phyloP scores from a whole-genome alignment of 208 protist genomes.

The Trypanosoma lewisi region DNA sequence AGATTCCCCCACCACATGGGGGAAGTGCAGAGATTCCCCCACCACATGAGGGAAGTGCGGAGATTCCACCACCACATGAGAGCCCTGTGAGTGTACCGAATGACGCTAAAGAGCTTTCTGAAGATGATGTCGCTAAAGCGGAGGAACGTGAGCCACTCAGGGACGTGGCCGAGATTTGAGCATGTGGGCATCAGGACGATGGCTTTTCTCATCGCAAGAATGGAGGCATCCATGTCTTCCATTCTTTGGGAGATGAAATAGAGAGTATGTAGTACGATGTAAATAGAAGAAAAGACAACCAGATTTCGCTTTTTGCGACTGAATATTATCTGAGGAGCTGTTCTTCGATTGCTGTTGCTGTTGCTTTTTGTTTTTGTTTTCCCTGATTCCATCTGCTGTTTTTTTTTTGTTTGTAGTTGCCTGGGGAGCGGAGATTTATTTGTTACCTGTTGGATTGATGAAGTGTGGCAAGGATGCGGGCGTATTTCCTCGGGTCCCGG shows the following conservation, averaged over 20 bases:
- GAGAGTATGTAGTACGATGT: conserved; percentile 24
- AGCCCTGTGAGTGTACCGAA: not conserved
- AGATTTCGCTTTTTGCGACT: not conserved
- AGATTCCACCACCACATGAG: not conserved
- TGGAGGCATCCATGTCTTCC: not conserved
- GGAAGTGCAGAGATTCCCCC: not conserved
- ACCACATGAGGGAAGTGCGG: not conserved
- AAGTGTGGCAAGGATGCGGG: conserved; percentile 35
- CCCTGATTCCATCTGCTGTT: not conserved
- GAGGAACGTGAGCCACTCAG: not conserved
- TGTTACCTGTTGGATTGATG: not conserved
- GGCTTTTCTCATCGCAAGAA: no score
- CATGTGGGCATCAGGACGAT: no score
- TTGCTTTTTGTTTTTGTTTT: conserved; percentile 16
- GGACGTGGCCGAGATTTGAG: not conserved
- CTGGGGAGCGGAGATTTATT: no score
- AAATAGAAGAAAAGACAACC: not conserved
- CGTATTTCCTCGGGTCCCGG: conserved; percentile 61
- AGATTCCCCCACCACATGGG: not conserved
- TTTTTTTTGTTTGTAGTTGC: conserved; percentile 1
- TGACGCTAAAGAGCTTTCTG: not conserved
- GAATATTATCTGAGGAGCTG: not conserved
- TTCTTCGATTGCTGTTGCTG: not conserved
- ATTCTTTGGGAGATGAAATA: conserved; percentile 13
- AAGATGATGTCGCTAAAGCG: conserved; percentile 1